Base-by-base conservation (phyloP, 306 rosid genomes). In the Sphenostylis stenocarpa region DNA sequence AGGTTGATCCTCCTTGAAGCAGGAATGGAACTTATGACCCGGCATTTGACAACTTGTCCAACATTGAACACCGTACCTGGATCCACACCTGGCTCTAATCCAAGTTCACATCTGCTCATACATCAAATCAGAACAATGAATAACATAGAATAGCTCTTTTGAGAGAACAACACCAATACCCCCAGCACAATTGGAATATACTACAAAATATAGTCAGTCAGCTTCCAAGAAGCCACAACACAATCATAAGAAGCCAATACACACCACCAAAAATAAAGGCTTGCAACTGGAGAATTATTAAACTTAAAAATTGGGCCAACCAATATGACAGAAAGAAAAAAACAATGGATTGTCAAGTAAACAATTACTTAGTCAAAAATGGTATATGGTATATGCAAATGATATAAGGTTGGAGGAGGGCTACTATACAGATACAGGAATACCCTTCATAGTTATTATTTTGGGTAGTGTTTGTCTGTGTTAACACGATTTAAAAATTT, bases 31-130 rank as follows among this genome's bases (percentile, higher is more conserved):
- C 88, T 88, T 26, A 73, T 61, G 76, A 92, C 85, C 53, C 98
- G 85, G 79, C 97, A 94, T 87, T 94, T 94, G 84, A 94, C 87
- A 45, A 89, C 98, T 90, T 94, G 96, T 15, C 95, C 98, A 70
- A 89, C 92, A 84, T 88, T 93, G 81, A 89, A 94, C 61, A 87
- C 81, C 19, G 81, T 78, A 86, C 82, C 78, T 36, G 98, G 95
- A 83, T 87, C 90, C 67, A 80, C 82, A 76, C 96, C 97, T 39
- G 96, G 87, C 82, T 90, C 97, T 78, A 95, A 67, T 74, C 91
- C 97, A 20, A 95, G 97, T 86, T 95, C 97, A 80, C 93, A 88
- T 82, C 98, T 94, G 93, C 72, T 72, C 71, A 56, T 84, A 64
- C 43, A 84, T 73, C n/a, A 63, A 53, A 84, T 73, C 20, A 67